Evolutionary conservation across 2,329 filamentous ascomycete genomes (phyloP).

Genomic region (Claviceps africana): DNA sequence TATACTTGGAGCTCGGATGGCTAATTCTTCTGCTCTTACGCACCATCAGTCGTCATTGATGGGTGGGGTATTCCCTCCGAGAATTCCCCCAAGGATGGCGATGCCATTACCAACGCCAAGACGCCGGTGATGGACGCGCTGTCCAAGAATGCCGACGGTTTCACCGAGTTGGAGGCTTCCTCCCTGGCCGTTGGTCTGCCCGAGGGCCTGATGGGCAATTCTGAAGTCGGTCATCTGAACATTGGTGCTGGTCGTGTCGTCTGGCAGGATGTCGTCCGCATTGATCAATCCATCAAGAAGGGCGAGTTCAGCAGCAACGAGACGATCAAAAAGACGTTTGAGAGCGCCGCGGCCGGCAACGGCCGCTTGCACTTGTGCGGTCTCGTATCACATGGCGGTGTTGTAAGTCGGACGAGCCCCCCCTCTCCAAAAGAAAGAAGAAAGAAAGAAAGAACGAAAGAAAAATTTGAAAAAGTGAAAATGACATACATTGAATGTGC

Average conservation of each 20-base stretch:
- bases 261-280: slow-evolving; percentile 96
- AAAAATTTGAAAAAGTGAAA: too few relatives aligned
- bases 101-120: slow-evolving; percentile 86
- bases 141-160: slow-evolving; percentile 68
- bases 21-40: slow-evolving; percentile 43
- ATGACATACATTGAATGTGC: not conserved
- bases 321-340: slow-evolving; percentile 64
- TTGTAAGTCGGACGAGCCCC: slow-evolving; percentile 35
- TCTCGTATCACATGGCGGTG: slow-evolving; percentile 87
- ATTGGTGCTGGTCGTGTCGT: slow-evolving; percentile 95
- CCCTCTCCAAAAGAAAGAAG: too few relatives aligned
- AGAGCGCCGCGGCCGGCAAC: slow-evolving; percentile 71
- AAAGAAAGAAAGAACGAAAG: too few relatives aligned
- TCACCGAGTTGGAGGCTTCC: slow-evolving; percentile 85
- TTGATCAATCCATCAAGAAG: slow-evolving; percentile 85
- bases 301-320: slow-evolving; percentile 61
- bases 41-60: slow-evolving; percentile 78
- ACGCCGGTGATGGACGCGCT: slow-evolving; percentile 94
- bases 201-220: slow-evolving; percentile 97
- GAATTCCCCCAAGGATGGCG: slow-evolving; percentile 71
- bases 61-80: slow-evolving; percentile 86
- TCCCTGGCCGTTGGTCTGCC: slow-evolving; percentile 91
- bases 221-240: slow-evolving; percentile 95
- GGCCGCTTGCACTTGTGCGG: slow-evolving; percentile 86
- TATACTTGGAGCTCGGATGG: slow-evolving; percentile 44